Base-by-base conservation (phyloP, 345 rosid genomes). In the Cardamine chenopodiifolia region DNA sequence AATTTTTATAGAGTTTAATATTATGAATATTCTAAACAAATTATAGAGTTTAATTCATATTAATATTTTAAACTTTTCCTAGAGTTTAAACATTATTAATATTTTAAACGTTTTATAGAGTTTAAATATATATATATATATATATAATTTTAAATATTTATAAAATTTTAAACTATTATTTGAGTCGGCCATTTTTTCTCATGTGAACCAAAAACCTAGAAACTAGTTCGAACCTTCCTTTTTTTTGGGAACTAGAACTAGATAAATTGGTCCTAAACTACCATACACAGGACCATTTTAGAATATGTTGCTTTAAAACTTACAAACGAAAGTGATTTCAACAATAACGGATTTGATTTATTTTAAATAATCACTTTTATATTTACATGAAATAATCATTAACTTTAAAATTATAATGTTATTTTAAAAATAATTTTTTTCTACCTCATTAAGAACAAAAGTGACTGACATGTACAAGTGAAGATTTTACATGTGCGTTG, bases 201-300 rank as follows among this genome's bases (percentile, higher is more conserved):
- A 63, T n/a, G 63, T 42, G 35, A 44, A 44, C 63, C 3, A 42
- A 25, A 25, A 52, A 40, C 45, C 18, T 40, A 63, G 64, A 54
- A 54, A 63, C 22, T 55, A 42, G 28, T 28, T 28, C 29, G 29
- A 28, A 0, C 2, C 0, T 28, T 28, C 1, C 3, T 5, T 28
- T 28, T 31, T 31, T 6, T 7, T 28, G 5, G 7, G 34, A 31
- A 6, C 6, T 6, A 42, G 34, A 64, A 44, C 34, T 18, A 17
- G 28, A 20, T 45, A 49, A 32, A 50, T 34, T 34, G 34, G 6
- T 34, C 60, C 47, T 18, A 22, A 57, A 42, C 6, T 14, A 42
- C 44, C n/a, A 39, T 13, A 14, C 45, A 40, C 45, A 40, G 6
- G 45, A 39, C 45, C 45, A 39, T 42, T 42, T 42, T 42, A 42